Percentiles rank a stretch among this genome's conserved stretches.
Evolutionary conservation across 1,139 yeast genomes (phyloP).

Genomic region (Hyphopichia burtonii): DNA sequence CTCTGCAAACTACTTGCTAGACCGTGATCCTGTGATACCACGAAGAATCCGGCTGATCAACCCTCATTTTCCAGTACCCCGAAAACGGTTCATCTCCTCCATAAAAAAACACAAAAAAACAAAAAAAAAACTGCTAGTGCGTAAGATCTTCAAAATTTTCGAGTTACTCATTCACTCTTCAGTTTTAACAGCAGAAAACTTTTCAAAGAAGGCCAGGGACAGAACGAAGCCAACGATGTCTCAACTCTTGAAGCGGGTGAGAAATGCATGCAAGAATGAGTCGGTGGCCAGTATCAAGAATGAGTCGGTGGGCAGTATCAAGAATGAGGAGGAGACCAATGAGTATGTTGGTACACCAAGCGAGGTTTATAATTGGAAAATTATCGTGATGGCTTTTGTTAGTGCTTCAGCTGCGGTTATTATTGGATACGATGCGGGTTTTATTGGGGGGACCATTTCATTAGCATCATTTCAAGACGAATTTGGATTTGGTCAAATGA

Average conservation of each 20-base stretch:
- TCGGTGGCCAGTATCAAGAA: background rate
- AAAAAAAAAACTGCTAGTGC: background rate
- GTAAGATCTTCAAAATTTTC: background rate
- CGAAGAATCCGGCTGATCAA: too few relatives aligned
- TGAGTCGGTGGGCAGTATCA: background rate
- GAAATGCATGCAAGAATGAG: background rate
- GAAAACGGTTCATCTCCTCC: background rate
- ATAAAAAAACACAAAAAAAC: background rate
- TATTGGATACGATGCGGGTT: conserved; percentile 37
- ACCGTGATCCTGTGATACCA: too few relatives aligned
- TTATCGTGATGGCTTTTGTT: conserved; percentile 20
- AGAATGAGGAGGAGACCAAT: conserved; percentile 10
- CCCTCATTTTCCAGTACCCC: background rate
- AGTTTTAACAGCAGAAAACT: background rate
- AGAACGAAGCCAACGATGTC: background rate
- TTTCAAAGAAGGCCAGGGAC: too few relatives aligned
- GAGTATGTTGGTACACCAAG: conserved; percentile 17
- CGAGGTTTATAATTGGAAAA: conserved; percentile 22
- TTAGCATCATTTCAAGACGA: conserved; percentile 24
- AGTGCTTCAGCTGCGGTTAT: conserved; percentile 33
- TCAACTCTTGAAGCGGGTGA: background rate
- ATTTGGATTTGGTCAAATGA: conserved; percentile 23
- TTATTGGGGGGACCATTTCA: conserved; percentile 33
- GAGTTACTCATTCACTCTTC: conserved; percentile 1
- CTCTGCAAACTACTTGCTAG: too few relatives aligned